Percentiles rank a stretch among this genome's conserved stretches.
These are phyloP conservation scores for Kockovaella imperatae DNA, from an alignment of 768 basidiomycete genomes.

Conservation along the genomic window DNA sequence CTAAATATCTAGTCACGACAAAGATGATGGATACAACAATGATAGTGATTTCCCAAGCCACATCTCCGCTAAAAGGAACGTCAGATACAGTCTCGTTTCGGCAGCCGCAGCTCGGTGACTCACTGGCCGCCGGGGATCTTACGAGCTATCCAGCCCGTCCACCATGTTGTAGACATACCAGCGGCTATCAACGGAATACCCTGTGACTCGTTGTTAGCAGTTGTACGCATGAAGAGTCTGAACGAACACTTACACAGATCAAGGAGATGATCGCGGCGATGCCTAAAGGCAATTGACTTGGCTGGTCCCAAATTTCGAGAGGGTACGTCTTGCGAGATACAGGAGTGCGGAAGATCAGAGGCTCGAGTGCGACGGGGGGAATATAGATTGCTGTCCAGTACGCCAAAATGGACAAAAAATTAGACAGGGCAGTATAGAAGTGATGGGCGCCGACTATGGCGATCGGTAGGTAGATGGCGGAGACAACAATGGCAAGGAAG, in stretches of 20 bases:
- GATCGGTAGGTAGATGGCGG: conserved; percentile 38
- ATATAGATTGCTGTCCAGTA: conserved; percentile 42
- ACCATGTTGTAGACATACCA: conserved; percentile 40
- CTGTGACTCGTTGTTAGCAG: conserved; percentile 5
- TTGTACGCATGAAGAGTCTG: neutral
- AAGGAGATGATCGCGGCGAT: conserved; percentile 23
- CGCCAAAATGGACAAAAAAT: conserved; percentile 29
- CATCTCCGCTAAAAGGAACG: conserved; percentile 22
- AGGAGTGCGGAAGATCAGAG: conserved; percentile 33
- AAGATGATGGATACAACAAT: conserved; percentile 26
- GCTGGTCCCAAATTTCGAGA: conserved; percentile 26
- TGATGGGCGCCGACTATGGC: conserved; percentile 35
- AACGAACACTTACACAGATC: conserved; percentile 22
- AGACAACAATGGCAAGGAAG: conserved; percentile 35
- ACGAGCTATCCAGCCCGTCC: conserved; percentile 39
- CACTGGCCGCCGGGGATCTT: conserved; percentile 29
- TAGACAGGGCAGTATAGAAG: conserved; percentile 36
- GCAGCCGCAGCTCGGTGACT: conserved; percentile 7
- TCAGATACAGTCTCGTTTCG: neutral
- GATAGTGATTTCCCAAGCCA: conserved; percentile 34
- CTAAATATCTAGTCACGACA: conserved; percentile 27
- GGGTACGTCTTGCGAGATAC: conserved; percentile 28
- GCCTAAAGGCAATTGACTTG: conserved; percentile 29
- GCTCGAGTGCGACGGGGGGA: conserved; percentile 32
- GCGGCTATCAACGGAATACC: conserved; percentile 33